phyloP scores from a whole-genome alignment of 2,329 filamentous ascomycete species.

The Apiospora rasikravindrae region DNA sequence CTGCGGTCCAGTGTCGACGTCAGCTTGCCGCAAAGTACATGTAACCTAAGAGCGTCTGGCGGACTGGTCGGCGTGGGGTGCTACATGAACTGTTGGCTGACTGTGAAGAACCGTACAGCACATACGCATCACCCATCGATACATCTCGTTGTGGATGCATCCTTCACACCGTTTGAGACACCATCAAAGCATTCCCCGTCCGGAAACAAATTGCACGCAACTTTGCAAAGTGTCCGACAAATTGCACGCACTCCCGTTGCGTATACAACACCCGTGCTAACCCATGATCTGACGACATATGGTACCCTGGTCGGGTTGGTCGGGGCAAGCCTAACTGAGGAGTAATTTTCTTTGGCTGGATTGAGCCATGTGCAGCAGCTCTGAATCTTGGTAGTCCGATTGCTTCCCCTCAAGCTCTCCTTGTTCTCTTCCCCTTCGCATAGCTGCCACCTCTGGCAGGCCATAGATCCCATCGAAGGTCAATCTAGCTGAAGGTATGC shows the following conservation, averaged over 20 bases:
- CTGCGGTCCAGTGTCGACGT: not conserved
- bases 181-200: not conserved
- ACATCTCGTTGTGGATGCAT: not conserved
- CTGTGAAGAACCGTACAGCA: not conserved
- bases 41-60: not conserved
- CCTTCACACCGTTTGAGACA: constrained; percentile 10
- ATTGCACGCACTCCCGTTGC: not conserved
- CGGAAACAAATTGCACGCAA: not conserved
- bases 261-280: not conserved
- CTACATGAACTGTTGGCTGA: not conserved
- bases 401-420: not conserved
- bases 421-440: not conserved
- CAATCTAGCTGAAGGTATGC: not conserved
- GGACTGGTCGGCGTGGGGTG: not conserved
- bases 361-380: constrained; percentile 13
- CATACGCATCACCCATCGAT: not conserved
- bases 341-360: not conserved
- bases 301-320: not conserved
- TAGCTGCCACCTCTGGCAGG: not conserved
- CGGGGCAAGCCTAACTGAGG: not conserved
- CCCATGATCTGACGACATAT: constrained; percentile 15
- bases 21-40: not conserved
- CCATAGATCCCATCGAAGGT: not conserved
- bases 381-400: not conserved
- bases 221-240: not conserved